Evolutionary conservation across 495 filamentous ascomycete species (phyloP), one percentile per base, ranked within the genome.

Genomic region (Talaromyces trachyspermus): DNA sequence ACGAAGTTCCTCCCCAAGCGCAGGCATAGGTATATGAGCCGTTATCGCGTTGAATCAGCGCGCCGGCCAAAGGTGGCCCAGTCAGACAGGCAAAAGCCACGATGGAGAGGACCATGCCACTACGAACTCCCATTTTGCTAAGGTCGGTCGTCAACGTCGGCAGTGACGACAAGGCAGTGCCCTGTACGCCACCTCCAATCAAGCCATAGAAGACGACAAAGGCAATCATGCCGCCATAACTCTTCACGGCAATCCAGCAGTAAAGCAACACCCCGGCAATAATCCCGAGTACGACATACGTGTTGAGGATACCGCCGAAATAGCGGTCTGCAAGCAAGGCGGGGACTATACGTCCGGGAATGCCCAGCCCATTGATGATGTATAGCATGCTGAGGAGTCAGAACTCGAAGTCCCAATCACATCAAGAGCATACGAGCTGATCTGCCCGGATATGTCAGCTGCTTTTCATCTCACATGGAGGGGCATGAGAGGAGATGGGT

Each of bases 21-120:
- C 85, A 80, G 0, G 81, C 78, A 49, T 74, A 74, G 32, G 71
- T 52, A 66, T 79, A 87, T 8, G 57, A 49, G 0, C 81, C 78
- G 20, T 66, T 61, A 29, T 63, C 65, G 3, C 55, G 54, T 54
- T 75, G 57, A 6, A 85, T 66, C 49, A 84, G 53, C 3, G 73
- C 76, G 0, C 87, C 88, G 0, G 80, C 84, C 49, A 94, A 79
- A 2, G 88, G 85, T 9, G 85, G 77, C 0, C 87, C 87, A 22
- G 83, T 86, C 22, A 92, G 64, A 18, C 75, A 75, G 0, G 87
- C 86, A 41, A 92, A 76, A 29, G 77, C 80, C 10, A 84, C 75
- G 32, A 89, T 78, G n/a, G 76, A 81, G 49, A 92, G 83, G 20
- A 83, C 74, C 85, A 92, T 89, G 5, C 87, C 89, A 72, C 88